phyloP scores from a whole-genome alignment of 1,284 basidiomycete species.

The Ganoderma lingzhi region DNA sequence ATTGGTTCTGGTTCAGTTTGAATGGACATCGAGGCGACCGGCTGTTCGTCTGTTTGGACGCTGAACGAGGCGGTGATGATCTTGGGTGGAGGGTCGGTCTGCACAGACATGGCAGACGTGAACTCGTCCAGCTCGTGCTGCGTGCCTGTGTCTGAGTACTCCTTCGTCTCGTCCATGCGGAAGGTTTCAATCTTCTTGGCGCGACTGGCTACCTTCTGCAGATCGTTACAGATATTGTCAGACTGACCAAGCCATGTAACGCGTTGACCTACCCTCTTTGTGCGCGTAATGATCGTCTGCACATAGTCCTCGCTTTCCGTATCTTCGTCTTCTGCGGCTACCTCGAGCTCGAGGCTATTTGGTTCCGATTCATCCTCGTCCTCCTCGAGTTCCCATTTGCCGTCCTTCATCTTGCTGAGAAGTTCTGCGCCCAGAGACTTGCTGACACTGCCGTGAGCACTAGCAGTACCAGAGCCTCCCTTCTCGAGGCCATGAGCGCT shows the following conservation, averaged over 20 bases:
- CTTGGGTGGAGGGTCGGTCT: slow-evolving; percentile 48
- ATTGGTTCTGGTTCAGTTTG: slow-evolving; percentile 53
- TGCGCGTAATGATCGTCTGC: slow-evolving; percentile 83
- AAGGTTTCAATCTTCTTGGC: slow-evolving; percentile 58
- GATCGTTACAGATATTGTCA: slow-evolving; percentile 16
- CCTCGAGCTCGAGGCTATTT: slow-evolving; percentile 30
- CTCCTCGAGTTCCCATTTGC: slow-evolving; percentile 54
- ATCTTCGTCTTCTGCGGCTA: slow-evolving; percentile 52
- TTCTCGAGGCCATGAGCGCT: slow-evolving; percentile 49
- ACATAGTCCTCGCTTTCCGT: slow-evolving; percentile 79
- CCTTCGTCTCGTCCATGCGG: slow-evolving; percentile 71
- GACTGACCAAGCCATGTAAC: slow-evolving; percentile 11
- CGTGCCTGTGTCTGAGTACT: slow-evolving; percentile 72
- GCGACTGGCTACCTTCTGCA: slow-evolving; percentile 71
- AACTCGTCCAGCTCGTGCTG: slow-evolving; percentile 70
- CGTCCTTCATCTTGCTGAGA: slow-evolving; percentile 63
- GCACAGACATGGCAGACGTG: slow-evolving; percentile 44
- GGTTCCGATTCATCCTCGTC: slow-evolving; percentile 47
- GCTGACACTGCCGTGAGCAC: slow-evolving; percentile 69
- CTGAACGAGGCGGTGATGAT: slow-evolving; percentile 41
- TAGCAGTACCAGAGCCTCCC: slow-evolving; percentile 48
- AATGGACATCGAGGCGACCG: slow-evolving; percentile 43
- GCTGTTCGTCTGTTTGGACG: slow-evolving; percentile 45
- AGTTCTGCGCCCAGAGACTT: slow-evolving; percentile 87
- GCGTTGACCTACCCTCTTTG: slow-evolving; percentile 64